These are phyloP conservation scores for Erythrobasidium hasegawianum DNA, from an alignment of 1,284 basidiomycete species.

Conservation along the genomic window DNA sequence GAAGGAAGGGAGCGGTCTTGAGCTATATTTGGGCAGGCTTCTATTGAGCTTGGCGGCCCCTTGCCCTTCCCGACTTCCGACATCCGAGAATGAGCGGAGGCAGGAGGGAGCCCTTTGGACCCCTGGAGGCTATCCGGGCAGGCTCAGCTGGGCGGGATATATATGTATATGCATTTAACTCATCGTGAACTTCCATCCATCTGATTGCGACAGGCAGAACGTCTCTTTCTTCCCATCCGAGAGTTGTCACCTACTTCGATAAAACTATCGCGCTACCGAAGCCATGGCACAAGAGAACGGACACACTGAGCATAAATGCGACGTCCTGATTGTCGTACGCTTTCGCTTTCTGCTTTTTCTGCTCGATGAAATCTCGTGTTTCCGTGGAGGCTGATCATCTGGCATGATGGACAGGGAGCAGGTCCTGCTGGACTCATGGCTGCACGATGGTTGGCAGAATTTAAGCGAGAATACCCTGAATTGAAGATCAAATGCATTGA, in stretches of 20 bases:
- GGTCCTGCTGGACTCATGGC: conserved; percentile 30
- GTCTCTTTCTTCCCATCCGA: no score
- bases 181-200: background rate
- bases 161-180: background rate
- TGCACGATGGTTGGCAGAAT: conserved; percentile 33
- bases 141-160: background rate
- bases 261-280: no score
- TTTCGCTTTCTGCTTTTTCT: background rate
- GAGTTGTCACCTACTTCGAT: no score
- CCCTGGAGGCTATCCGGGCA: background rate
- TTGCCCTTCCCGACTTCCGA: conserved; percentile 1
- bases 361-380: no score
- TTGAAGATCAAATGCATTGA: conserved; percentile 26
- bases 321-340: conserved; percentile 30
- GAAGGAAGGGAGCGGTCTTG: background rate
- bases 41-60: no score
- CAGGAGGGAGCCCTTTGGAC: background rate
- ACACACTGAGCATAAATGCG: conserved; percentile 16
- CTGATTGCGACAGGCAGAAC: background rate
- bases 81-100: background rate
- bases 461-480: conserved; percentile 24
- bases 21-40: no score
- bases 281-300: conserved; percentile 6
- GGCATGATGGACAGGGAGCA: conserved; percentile 15
- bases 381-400: conserved; percentile 7